phyloP scores from a whole-genome alignment of 805 yeast genomes.

The Wickerhamomyces canadensis region DNA sequence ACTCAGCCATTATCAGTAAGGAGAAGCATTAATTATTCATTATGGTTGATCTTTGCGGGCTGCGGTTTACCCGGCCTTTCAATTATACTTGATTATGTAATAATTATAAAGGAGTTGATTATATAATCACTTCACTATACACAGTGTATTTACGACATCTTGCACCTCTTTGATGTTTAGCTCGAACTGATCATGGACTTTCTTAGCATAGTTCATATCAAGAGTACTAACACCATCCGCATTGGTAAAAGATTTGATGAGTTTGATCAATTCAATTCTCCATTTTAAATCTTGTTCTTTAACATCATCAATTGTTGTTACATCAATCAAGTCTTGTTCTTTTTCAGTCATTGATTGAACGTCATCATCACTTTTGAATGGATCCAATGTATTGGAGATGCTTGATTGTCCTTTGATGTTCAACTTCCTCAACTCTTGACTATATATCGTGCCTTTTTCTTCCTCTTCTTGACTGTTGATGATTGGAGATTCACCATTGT shows the following conservation, averaged over 20 bases:
- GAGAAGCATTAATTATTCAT: no score
- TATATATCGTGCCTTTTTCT: neutral
- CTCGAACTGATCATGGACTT: neutral
- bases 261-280: neutral
- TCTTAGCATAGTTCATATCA: no score
- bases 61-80: no score
- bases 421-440: conserved; percentile 1
- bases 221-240: no score
- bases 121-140: no score
- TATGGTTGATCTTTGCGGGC: neutral
- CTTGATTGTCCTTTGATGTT: neutral
- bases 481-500: neutral
- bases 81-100: no score
- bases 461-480: no score
- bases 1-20: no score
- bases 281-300: neutral
- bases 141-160: no score
- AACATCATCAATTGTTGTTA: neutral
- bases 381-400: conserved; percentile 10
- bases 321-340: neutral
- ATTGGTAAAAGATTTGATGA: no score
- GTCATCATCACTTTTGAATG: conserved; percentile 17
- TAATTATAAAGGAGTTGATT: no score
- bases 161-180: no score
- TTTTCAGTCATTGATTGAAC: neutral